Base-by-base conservation (phyloP, 2,329 filamentous ascomycete species). In the Metarhizium humberi region DNA sequence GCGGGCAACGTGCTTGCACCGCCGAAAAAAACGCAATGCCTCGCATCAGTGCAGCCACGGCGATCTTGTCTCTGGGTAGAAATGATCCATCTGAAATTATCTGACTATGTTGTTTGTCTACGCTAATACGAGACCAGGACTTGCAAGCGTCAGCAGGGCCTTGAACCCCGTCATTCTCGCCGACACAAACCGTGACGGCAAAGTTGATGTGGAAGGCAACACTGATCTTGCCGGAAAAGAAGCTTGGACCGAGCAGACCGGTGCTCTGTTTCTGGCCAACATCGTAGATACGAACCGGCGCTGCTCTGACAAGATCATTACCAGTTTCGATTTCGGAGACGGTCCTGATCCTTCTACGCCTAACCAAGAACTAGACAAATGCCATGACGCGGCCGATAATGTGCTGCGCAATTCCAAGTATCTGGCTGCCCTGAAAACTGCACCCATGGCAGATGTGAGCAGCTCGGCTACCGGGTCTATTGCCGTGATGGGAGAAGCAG, bases 321-420 rank as follows among this genome's bases (percentile, higher is more conserved):
- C 25, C 25, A 25, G 25, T 25, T 25, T 25, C 25, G 25, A 25
- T 25, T 1, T 25, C 25, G 30, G 20, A 47, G 42, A 36, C 34
- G 34, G 13, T 2, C 34, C 34, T 10, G 14, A 59, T 11, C 32
- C 25, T 25, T 25, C 25, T 25, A 60, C 50, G 42, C 50, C 50
- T 14, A 62, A 68, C 50, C 58, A 64, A 5, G 63, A 67, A 25
- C 59, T 72, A 0, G 65, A 58, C 2, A 53, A 57, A 5, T 73
- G 70, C 52, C 61, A 72, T 56, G 71, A 74, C 46, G 71, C 69
- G 2, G 68, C 65, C 0, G 69, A 66, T 36, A 57, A 74, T 40
- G 38, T 63, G 0, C 67, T 66, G 11, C 61, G 66, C 1, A 59
- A 65, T 0, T 63, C 70, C 4, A 55, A 65, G 20, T 64, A 65